Conservation (phyloP, 1,284 basidiomycete genomes). For the Dichomitus squalens region DNA sequence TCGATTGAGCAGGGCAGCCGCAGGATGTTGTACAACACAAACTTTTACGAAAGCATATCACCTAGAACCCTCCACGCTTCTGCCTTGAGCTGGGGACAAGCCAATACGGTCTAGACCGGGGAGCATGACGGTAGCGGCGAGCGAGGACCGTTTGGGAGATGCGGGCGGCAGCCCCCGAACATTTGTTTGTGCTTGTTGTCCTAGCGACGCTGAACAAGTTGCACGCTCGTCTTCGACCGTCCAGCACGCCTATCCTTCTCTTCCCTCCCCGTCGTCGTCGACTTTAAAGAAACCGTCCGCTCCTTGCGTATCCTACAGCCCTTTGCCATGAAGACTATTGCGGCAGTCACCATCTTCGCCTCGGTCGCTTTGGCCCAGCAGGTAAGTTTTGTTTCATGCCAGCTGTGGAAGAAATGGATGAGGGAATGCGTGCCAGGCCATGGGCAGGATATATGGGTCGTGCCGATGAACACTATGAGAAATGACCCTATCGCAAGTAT, state of each 20-base stretch:
- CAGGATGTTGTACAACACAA: background rate
- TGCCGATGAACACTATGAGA: no score
- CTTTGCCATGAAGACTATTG: slow-evolving; percentile 52
- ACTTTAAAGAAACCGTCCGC: slow-evolving; percentile 50
- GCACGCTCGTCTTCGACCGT: slow-evolving; percentile 1
- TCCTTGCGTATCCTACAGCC: slow-evolving; percentile 44
- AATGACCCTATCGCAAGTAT: no score
- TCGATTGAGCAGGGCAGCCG: slow-evolving; percentile 33
- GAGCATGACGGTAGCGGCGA: no score
- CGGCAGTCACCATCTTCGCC: slow-evolving; percentile 47
- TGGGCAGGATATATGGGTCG: no score
- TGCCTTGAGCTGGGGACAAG: no score
- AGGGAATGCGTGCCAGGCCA: no score
- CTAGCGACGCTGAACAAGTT: slow-evolving; percentile 24
- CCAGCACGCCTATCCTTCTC: slow-evolving; percentile 19
- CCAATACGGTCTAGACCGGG: no score
- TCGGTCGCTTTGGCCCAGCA: slow-evolving; percentile 50
- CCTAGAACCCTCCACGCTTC: no score
- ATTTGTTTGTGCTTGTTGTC: slow-evolving; percentile 30
- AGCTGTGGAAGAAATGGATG: background rate
- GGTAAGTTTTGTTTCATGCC: slow-evolving; percentile 23
- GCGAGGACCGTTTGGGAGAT: background rate
- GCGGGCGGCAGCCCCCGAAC: slow-evolving; percentile 2
- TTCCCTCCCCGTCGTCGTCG: slow-evolving; percentile 42
- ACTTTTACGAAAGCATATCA: no score